phyloP scores from a whole-genome alignment of 441 rosid species.

The Gossypium lobatum region DNA sequence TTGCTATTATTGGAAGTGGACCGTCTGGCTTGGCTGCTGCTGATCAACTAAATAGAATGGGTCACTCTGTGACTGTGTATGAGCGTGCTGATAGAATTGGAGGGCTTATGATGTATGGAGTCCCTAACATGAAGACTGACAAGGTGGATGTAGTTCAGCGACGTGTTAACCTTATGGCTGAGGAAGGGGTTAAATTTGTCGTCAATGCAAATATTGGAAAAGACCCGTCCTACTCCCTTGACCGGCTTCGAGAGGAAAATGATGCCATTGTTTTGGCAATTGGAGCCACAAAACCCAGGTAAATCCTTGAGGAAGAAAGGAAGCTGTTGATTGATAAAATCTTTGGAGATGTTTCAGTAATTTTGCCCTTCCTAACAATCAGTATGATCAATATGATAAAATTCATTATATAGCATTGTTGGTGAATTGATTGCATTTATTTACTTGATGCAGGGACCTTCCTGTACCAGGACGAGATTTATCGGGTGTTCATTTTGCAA shows the following conservation, averaged over 20 bases:
- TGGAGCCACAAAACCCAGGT: conserved; percentile 99
- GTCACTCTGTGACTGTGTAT: conserved; percentile 88
- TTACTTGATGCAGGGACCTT: conserved; percentile 74
- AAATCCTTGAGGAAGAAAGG: neutral
- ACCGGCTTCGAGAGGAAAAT: conserved; percentile 65
- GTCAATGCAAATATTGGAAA: conserved; percentile 88
- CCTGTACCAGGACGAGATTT: conserved; percentile 89
- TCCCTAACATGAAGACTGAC: conserved; percentile 99
- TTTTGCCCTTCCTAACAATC: neutral
- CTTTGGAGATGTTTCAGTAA: neutral
- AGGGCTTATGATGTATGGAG: conserved; percentile 99
- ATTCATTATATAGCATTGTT: neutral
- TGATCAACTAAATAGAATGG: conserved; percentile 95
- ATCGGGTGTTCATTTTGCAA: conserved; percentile 91
- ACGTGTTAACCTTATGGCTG: conserved; percentile 86
- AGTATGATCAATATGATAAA: neutral
- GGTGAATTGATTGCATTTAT: conserved; percentile 3
- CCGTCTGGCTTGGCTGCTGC: conserved; percentile 99
- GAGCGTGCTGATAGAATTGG: conserved; percentile 98
- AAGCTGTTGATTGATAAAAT: neutral
- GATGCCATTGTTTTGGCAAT: conserved; percentile 91
- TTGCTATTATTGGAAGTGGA: conserved; percentile 93
- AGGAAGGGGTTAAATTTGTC: conserved; percentile 86
- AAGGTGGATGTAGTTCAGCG: conserved; percentile 89
- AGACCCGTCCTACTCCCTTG: conserved; percentile 78